These are phyloP conservation scores for Phytophthora megakarya DNA, from an alignment of 352 stramenopile genomes.

Conservation along the genomic window DNA sequence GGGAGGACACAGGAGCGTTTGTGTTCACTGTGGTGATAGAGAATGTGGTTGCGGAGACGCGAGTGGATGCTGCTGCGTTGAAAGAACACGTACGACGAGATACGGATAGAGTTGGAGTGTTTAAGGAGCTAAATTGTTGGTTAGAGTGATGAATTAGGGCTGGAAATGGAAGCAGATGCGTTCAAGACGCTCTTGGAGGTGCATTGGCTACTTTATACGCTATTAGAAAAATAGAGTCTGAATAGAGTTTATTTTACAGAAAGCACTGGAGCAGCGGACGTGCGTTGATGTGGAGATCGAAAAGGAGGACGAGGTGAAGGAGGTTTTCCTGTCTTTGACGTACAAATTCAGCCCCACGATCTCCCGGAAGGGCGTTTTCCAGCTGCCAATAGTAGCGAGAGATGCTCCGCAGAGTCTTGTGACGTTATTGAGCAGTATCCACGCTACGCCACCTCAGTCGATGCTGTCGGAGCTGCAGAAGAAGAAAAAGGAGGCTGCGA, in stretches of 20 bases:
- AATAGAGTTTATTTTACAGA: slow-evolving; percentile 26
- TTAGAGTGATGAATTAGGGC: slow-evolving; percentile 63
- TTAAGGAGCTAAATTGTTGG: background rate
- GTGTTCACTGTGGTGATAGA: slow-evolving; percentile 44
- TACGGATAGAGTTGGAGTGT: background rate
- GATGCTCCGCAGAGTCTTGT: slow-evolving; percentile 40
- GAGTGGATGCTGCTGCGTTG: slow-evolving; percentile 37
- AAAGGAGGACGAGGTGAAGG: slow-evolving; percentile 13
- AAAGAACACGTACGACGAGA: slow-evolving; percentile 43
- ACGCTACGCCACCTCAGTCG: slow-evolving; percentile 36
- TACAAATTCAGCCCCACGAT: slow-evolving; percentile 71
- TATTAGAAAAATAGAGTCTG: background rate
- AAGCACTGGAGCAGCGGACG: slow-evolving; percentile 43
- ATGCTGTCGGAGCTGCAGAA: slow-evolving; percentile 42
- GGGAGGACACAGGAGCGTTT: slow-evolving; percentile 26
- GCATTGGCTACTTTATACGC: background rate
- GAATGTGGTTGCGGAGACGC: slow-evolving; percentile 42
- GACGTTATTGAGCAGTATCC: slow-evolving; percentile 44
- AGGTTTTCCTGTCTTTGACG: slow-evolving; percentile 48
- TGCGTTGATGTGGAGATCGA: slow-evolving; percentile 48
- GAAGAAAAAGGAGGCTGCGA: background rate
- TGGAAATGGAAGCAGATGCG: slow-evolving; percentile 44
- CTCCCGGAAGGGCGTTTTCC: slow-evolving; percentile 54
- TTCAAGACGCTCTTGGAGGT: slow-evolving; percentile 52
- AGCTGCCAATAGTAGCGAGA: slow-evolving; percentile 38